Evolutionary conservation across 441 rosid genomes (phyloP), one percentile per base, ranked within the genome.

Genomic region (Raphanus hybrid): DNA sequence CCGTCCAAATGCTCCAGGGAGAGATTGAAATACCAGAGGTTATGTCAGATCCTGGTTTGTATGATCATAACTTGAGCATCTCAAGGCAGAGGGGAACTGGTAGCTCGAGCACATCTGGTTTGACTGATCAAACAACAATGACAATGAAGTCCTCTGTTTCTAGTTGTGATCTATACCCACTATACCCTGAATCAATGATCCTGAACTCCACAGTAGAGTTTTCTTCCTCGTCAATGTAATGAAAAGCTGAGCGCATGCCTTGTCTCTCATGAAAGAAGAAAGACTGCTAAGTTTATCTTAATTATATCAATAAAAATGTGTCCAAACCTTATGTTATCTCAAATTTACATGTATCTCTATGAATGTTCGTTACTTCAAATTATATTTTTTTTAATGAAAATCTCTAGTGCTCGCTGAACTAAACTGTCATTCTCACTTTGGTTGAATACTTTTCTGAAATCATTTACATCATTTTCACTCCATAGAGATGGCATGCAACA

Each of bases 71-170:
- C 32, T 29, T 29, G 32, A 29, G 32, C 32, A 29, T 4, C 32
- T 29, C 32, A 29, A 29, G 5, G 32, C 32, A 3, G 32, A 29
- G 32, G 32, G 5, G 5, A 3, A 29, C 32, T 29, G 4, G 32
- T 29, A 29, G 32, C 32, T 29, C 32, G 32, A 29, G 32, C 32
- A 29, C 32, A 3, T 29, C 32, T 29, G 32, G 32, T 29, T 29
- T 29, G 32, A 29, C 32, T 29, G 32, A 29, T 29, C 32, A 58
- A 68, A 68, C 54, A 0, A 4, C 26, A 43, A 29, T 26, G 3
- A 75, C 73, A 75, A 12, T 6, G 8, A 60, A 60, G 3, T 75
- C 62, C 48, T 32, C 74, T 10, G 64, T 26, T 61, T 69, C 57
- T 50, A 12, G 69, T 11, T 0, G 0, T 48, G 69, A 69, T 61